Conservation (phyloP, 1,284 basidiomycete species). For the Trichosporon asahii region DNA sequence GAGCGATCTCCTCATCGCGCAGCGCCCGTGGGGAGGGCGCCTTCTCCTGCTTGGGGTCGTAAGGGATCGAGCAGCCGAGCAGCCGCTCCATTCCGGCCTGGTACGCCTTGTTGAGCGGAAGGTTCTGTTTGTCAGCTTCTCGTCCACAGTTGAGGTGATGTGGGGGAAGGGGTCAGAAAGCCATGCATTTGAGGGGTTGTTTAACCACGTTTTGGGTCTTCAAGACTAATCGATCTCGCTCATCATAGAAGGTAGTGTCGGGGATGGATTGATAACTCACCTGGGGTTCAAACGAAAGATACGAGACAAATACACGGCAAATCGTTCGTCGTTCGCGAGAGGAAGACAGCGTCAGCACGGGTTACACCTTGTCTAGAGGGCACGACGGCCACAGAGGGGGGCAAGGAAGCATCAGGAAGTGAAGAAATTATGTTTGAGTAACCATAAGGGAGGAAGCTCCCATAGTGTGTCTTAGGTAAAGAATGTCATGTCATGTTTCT, state of each 20-base stretch:
- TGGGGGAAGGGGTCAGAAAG: slow-evolving; percentile 44
- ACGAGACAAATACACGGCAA: not conserved
- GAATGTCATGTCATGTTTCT: slow-evolving; percentile 50
- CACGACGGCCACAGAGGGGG: not conserved
- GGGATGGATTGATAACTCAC: slow-evolving; percentile 34
- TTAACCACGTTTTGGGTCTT: slow-evolving; percentile 51
- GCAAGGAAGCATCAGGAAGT: slow-evolving; percentile 47
- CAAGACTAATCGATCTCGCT: slow-evolving; percentile 53
- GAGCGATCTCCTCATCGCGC: slow-evolving; percentile 21
- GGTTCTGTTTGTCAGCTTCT: slow-evolving; percentile 31
- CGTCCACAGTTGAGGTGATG: not conserved
- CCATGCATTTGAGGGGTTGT: slow-evolving; percentile 47
- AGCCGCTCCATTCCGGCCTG: slow-evolving; percentile 47
- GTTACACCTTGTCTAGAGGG: not conserved
- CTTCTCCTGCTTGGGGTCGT: slow-evolving; percentile 24
- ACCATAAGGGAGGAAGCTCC: slow-evolving; percentile 37
- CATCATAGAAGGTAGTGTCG: slow-evolving; percentile 37
- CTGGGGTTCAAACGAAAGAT: slow-evolving; percentile 27
- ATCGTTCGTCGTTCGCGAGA: not conserved
- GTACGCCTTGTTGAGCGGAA: slow-evolving; percentile 46
- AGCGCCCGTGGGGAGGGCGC: not conserved
- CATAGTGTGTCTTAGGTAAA: slow-evolving; percentile 47
- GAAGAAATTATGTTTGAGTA: slow-evolving; percentile 49
- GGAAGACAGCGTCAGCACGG: slow-evolving; percentile 27
- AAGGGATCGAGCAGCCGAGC: slow-evolving; percentile 30